Conservation (phyloP, 2,329 filamentous ascomycete genomes). For the Epichloe amarillans region DNA sequence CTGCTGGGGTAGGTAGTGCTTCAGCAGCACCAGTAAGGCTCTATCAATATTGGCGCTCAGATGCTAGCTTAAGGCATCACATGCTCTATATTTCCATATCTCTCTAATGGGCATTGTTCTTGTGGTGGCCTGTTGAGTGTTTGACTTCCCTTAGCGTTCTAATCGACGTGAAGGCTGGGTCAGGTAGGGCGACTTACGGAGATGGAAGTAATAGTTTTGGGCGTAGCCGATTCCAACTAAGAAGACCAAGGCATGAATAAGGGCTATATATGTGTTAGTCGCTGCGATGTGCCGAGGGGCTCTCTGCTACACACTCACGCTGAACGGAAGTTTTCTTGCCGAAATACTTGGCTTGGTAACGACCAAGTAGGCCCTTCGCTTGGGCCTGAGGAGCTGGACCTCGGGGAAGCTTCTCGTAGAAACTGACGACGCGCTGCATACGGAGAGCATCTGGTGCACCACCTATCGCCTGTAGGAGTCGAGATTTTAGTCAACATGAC, state of each 20-base stretch:
- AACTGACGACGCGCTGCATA: constrained; percentile 95
- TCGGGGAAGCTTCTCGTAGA: constrained; percentile 97
- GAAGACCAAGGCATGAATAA: constrained; percentile 72
- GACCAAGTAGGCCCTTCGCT: constrained; percentile 67
- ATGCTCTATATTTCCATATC: not conserved
- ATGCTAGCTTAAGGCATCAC: not conserved
- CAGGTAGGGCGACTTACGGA: constrained; percentile 55
- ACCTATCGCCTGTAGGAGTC: constrained; percentile 62
- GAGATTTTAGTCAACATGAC: constrained; percentile 20
- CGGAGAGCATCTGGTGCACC: constrained; percentile 89
- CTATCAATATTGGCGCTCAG: constrained; percentile 28
- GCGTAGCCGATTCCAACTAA: constrained; percentile 78
- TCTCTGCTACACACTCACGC: constrained; percentile 64
- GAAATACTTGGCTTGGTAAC: constrained; percentile 89
- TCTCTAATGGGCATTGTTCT: constrained; percentile 96
- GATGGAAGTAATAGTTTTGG: constrained; percentile 99
- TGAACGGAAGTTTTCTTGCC: constrained; percentile 80
- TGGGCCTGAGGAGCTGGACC: constrained; percentile 75
- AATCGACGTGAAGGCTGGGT: not conserved
- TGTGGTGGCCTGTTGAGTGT: constrained; percentile 75
- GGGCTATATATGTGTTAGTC: constrained; percentile 41
- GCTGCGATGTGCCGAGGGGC: constrained; percentile 13
- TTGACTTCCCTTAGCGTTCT: not conserved
- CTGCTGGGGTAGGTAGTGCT: not conserved
- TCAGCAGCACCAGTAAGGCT: constrained; percentile 18